Evolutionary conservation across 1,284 basidiomycete genomes (phyloP), one percentile per base, ranked within the genome.

Genomic region (Neotropicomus parvogracilis): DNA sequence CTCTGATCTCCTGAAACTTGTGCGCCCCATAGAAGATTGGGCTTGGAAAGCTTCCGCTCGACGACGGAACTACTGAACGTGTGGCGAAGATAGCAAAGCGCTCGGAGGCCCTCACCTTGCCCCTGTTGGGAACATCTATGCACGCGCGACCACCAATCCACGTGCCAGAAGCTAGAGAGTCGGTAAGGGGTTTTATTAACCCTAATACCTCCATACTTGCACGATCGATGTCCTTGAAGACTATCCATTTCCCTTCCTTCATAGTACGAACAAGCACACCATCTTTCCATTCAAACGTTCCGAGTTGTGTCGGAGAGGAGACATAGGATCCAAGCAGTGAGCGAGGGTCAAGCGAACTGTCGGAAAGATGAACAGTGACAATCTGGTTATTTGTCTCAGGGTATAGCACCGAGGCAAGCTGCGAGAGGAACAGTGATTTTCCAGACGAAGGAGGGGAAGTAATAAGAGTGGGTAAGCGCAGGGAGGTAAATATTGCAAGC

Each of bases 221-320:
- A 45, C 84, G 78, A 68, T 99, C 97, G 40, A 99, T 84, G 62
- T 98, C 93, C 63, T 97, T 88, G 37, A 99, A 80, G 3, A 99
- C 83, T 3, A 99, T 76, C 95, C 97, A 99, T 62, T 85, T 84
- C 12, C 97, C 97, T 56, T 91, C 84, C 35, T 84, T 80, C 74
- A 99, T 88, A 0, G 95, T 90, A 39, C 90, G 88, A 6, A 95
- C 85, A 38, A 99, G 75, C 0, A 95, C 88, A 11, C 97, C 97
- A 58, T 99, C 95, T 65, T 90, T 90, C 89, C 95, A 99, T 61
- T 95, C 91, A 59, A 99, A 99, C 0, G 85, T 85, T 10, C 97
- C 97, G 0, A 92, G 87, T 33, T 82, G 80, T 1, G 80, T 85
- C 0, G 88, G 76, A 0, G 95, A 97, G 1, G 95, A 97, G 3